Base-by-base conservation (phyloP, 208 protist species). In the Strigomonas galati region DNA sequence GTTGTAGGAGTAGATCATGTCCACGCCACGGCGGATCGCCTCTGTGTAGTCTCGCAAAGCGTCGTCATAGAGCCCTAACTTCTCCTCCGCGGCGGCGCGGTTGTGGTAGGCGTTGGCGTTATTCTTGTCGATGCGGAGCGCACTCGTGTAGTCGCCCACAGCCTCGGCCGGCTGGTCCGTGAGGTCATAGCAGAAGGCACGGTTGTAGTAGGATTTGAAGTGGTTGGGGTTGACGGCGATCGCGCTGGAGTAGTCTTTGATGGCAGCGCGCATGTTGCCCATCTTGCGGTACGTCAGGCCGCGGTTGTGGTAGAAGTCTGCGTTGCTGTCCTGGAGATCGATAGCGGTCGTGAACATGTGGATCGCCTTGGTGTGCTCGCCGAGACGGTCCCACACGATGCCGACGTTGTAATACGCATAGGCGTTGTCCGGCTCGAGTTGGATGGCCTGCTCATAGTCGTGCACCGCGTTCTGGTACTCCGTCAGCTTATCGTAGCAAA, bases 141-240 rank as follows among this genome's bases (percentile, higher is more conserved):
- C 92, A 12, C 56, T 65, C 1, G 69, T 78, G 72, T 93, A 97
- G 71, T 94, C 87, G 19, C 31, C 71, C 35, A 95, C 77, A 3
- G 92, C 91, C 32, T 79, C 75, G 4, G 31, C 59, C 58, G 82
- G 86, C 9, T 91, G 52, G 43, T 68, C 77, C 5, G 96, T 37
- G 60, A 92, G 90, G 71, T 91, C 89, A 64, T 82, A 89, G 54
- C 78, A 88, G 67, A 90, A 96, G n/a, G 88, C 96, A 23, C 93
- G 77, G 80, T 98, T 98, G 73, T 96, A 97, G 74, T 84, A 81
- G 14, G 94, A 89, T 65, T 97, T 97, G 77, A 98, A 96, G 66
- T 97, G 91, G 14, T 71, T 46, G 0, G 78, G 68, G 71, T 97
- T 80, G 3, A 97, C 12, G 0, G 58, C 62, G 37, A 96, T 81